Base-by-base conservation (phyloP, 2,329 filamentous ascomycete species). In the Monosporascus sp. region DNA sequence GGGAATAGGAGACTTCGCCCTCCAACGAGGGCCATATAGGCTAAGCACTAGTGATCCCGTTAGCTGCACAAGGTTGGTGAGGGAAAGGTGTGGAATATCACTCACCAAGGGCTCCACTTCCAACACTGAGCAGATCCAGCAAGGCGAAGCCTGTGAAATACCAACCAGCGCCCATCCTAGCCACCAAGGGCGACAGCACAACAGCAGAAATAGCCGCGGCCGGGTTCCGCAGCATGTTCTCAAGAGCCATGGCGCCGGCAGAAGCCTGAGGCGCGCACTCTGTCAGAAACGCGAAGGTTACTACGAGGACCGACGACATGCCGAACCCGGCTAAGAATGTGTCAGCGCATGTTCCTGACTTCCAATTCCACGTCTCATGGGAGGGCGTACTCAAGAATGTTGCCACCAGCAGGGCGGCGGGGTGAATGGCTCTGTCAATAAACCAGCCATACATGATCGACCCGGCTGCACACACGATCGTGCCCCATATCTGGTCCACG, bases 401-500 rank as follows among this genome's bases (percentile, higher is more conserved):
- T 26, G 26, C 26, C 26, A 26, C 48, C 14, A 73, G 51, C 45
- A 63, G 54, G 7, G 65, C 55, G 24, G 66, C 56, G 31, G 66
- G 62, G 55, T 71, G 69, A 1, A 67, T 50, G 3, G 53, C 53
- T 26, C 60, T 52, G 46, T 64, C 53, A 7, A 68, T 64, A 43
- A 71, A 73, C 72, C 72, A 76, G 20, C 73, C 73, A 55, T 68
- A 76, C 68, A 74, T 70, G 37, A 68, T 52, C 16, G 71, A 69
- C 0, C 73, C 73, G 1, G 61, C 66, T 1, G 68, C 66, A 11
- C 67, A 70, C 17, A 73, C 52, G 7, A 73, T n/a, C 6, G 72
- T 70, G 1, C 72, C 73, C 53, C 66, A 66, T 27, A 74, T 68
- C 47, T 76, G 73, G 22, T 71, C 69, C 2, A 63, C 61, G 27